These are phyloP conservation scores for Populus euphratica DNA, from an alignment of 345 rosid genomes.

Conservation along the genomic window DNA sequence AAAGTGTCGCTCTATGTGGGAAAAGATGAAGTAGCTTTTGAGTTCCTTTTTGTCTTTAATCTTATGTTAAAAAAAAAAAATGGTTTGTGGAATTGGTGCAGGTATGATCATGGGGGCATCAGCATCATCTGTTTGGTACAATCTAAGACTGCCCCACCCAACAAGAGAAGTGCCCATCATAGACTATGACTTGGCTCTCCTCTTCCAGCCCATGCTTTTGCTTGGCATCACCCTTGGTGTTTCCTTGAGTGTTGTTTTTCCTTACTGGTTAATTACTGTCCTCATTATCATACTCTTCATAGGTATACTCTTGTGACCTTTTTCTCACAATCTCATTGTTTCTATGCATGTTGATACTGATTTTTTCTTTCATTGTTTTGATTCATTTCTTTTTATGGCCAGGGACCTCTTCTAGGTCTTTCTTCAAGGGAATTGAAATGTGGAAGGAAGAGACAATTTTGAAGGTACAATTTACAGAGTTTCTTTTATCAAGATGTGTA, in stretches of 20 bases:
- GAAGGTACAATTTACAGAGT: slow-evolving; percentile 37
- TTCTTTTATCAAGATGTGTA: not conserved
- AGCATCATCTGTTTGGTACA: slow-evolving; percentile 89
- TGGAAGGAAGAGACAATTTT: slow-evolving; percentile 86
- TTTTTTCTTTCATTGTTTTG: not conserved
- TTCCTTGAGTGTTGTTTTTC: slow-evolving; percentile 83
- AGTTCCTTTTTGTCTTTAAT: not conserved
- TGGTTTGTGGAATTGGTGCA: slow-evolving; percentile 23
- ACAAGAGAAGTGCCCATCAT: slow-evolving; percentile 80
- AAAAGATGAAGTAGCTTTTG: too few species aligned
- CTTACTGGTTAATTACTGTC: slow-evolving; percentile 91
- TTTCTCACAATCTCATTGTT: not conserved
- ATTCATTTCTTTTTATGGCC: not conserved
- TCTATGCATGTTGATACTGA: not conserved
- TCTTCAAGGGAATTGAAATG: slow-evolving; percentile 67
- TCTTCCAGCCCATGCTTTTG: slow-evolving; percentile 92
- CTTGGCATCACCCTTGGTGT: slow-evolving; percentile 93
- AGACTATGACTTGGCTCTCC: slow-evolving; percentile 82
- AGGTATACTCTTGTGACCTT: slow-evolving; percentile 27
- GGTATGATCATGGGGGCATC: slow-evolving; percentile 99
- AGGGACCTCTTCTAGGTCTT: slow-evolving; percentile 88
- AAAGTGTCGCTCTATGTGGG: too few species aligned
- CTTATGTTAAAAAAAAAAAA: not conserved
- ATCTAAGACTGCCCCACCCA: slow-evolving; percentile 78
- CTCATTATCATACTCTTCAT: slow-evolving; percentile 83